These are phyloP conservation scores for Juglanconis oblonga DNA, from an alignment of 2,329 filamentous ascomycete genomes.

Conservation along the genomic window DNA sequence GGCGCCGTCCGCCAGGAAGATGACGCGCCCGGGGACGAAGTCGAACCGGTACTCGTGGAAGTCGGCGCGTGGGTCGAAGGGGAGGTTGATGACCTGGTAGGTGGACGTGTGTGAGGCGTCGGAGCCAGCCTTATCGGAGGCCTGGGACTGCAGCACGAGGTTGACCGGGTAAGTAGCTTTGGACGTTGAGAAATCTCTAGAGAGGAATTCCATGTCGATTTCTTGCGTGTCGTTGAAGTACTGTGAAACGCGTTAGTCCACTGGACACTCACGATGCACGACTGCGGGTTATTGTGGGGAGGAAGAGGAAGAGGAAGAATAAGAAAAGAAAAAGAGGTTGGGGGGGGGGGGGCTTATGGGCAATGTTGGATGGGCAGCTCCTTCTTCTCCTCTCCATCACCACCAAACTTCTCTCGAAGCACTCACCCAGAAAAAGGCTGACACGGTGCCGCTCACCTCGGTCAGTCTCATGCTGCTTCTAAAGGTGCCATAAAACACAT, in stretches of 20 bases:
- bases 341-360: no score
- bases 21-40: conserved; percentile 59
- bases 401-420: neutral
- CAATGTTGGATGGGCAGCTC: neutral
- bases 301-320: neutral
- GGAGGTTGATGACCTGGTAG: conserved; percentile 56
- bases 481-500: conserved; percentile 70
- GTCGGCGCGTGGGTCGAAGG: conserved; percentile 61
- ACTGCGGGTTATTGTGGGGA: no score
- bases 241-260: conserved; percentile 37
- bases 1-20: conserved; percentile 66
- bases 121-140: conserved; percentile 56
- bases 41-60: conserved; percentile 83
- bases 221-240: conserved; percentile 78
- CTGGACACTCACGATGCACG: neutral
- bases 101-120: conserved; percentile 59
- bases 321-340: neutral
- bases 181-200: conserved; percentile 54
- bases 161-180: conserved; percentile 60
- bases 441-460: conserved; percentile 63
- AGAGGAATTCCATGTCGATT: conserved; percentile 79
- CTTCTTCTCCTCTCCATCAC: neutral
- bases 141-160: conserved; percentile 69
- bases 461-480: conserved; percentile 65
- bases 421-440: conserved; percentile 74